A percentile compares a stretch with the other conserved stretches of the same genome.
Conservation (phyloP, 2,329 filamentous ascomycete genomes). For the Arthrinium puccinioides region DNA sequence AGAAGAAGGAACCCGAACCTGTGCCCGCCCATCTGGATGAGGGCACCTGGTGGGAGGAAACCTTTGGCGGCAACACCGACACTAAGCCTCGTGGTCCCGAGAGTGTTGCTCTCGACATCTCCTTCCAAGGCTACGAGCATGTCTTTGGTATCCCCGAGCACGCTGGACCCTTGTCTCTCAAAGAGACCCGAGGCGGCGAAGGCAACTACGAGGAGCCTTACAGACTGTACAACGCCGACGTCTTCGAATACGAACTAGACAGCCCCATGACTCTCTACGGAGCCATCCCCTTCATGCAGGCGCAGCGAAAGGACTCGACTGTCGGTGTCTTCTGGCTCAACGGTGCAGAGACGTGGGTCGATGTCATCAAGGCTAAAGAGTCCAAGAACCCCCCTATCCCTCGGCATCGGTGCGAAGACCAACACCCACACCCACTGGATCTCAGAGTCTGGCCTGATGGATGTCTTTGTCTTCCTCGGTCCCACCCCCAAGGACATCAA, state of each 20-base stretch:
- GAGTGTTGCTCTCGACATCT: slow-evolving; percentile 83
- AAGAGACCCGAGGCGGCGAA: slow-evolving; percentile 81
- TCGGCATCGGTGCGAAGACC: slow-evolving; percentile 61
- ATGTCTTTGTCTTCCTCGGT: slow-evolving; percentile 91
- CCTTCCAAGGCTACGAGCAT: slow-evolving; percentile 84
- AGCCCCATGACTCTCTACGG: slow-evolving; percentile 98
- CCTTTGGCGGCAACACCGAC: slow-evolving; percentile 91
- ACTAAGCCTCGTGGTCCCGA: slow-evolving; percentile 92
- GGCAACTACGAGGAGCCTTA: slow-evolving; percentile 86
- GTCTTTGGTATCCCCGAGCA: slow-evolving; percentile 95
- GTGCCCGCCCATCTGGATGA: slow-evolving; percentile 57
- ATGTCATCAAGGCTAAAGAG: slow-evolving; percentile 75
- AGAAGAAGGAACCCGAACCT: slow-evolving; percentile 31
- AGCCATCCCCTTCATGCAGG: slow-evolving; percentile 96
- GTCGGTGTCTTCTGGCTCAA: slow-evolving; percentile 98
- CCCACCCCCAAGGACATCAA: slow-evolving; percentile 78
- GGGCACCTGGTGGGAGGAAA: slow-evolving; percentile 96
- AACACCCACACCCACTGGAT: slow-evolving; percentile 94
- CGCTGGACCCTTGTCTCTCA: slow-evolving; percentile 78
- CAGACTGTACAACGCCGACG: slow-evolving; percentile 90
- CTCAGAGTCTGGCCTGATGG: slow-evolving; percentile 81
- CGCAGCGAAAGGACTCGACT: slow-evolving; percentile 85
- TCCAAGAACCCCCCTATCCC: slow-evolving; percentile 68
- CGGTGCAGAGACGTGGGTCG: slow-evolving; percentile 93
- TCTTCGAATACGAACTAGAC: slow-evolving; percentile 95